Base-by-base conservation (phyloP, 345 rosid genomes). In the Eucalyptus sp. region DNA sequence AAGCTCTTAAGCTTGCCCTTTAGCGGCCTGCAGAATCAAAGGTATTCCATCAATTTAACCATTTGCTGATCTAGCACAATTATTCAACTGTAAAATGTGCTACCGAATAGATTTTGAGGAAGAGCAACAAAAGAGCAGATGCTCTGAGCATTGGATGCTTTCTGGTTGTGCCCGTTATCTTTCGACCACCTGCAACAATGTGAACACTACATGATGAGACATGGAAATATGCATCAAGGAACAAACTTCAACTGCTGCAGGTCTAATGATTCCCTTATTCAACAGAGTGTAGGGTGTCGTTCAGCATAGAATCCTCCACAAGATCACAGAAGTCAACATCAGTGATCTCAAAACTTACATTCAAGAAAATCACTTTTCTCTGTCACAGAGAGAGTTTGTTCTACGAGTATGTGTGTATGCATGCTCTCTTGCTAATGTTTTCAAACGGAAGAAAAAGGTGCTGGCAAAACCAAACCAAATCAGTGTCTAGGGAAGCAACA, bases 141-240 rank as follows among this genome's bases (percentile, higher is more conserved):
- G 37, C 37, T 87, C 16, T 92, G 91, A 85, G 89, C 76, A 79
- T 90, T 86, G 49, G 86, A 54, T 37, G 94, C 93, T 89, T 94
- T 94, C 94, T 91, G 88, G 87, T 91, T 87, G 86, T 48, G 94
- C 68, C 92, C 95, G 83, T 86, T 89, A 46, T 94, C 95, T 90
- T 95, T 94, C 22, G 0, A 51, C 54, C 54, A 16, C 54, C 54
- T 16, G 22, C 54, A 51, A 51, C 54, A 51, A 16, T 6, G 56
- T 51, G 56, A 7, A 51, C 2, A 51, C 4, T 51, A 17, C 22
- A 51, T 51, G 96, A 87, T 71, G 83, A 50, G 44, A 52, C 62
- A 33, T 16, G 56, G 56, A 50, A 51, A 46, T 22, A 71, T 44
- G 43, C 33, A 29, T 37, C 48, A 25, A 33, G 15, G 29, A 20